Conservation (phyloP, 2,329 filamentous ascomycete species). For the Pseudogymnoascus destructans region DNA sequence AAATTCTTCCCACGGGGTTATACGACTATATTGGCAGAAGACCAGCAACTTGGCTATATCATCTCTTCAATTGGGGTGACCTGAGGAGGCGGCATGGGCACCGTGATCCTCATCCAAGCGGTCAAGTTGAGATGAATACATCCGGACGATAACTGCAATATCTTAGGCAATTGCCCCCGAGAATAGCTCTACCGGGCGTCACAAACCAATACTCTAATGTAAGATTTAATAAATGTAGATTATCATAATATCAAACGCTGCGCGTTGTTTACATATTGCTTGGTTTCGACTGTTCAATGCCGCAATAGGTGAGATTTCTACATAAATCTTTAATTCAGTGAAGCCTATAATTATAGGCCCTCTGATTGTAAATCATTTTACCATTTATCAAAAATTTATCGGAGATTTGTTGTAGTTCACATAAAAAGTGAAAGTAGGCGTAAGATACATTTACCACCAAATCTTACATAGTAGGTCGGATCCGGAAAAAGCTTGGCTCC, state of each 20-base stretch:
- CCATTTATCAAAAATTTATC: background rate
- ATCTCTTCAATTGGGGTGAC: background rate
- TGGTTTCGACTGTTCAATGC: background rate
- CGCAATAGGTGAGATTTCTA: background rate
- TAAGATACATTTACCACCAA: background rate
- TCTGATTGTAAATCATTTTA: background rate
- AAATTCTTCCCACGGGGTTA: background rate
- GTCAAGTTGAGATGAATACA: background rate
- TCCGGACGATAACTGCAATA: background rate
- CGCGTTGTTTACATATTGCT: background rate
- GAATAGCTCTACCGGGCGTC: background rate
- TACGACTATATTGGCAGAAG: background rate
- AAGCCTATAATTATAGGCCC: background rate
- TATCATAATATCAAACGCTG: background rate
- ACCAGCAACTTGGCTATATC: background rate
- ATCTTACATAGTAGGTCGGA: background rate
- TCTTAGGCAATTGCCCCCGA: background rate
- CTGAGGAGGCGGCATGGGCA: background rate
- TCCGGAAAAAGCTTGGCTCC: slow-evolving; percentile 3
- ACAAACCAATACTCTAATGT: background rate
- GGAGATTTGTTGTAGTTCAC: background rate
- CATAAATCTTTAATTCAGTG: background rate
- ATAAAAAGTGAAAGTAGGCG: background rate
- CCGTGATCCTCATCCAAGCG: background rate
- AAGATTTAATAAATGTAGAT: background rate